Base-by-base conservation (phyloP, 352 stramenopile species). In the Phytophthora europaea region DNA sequence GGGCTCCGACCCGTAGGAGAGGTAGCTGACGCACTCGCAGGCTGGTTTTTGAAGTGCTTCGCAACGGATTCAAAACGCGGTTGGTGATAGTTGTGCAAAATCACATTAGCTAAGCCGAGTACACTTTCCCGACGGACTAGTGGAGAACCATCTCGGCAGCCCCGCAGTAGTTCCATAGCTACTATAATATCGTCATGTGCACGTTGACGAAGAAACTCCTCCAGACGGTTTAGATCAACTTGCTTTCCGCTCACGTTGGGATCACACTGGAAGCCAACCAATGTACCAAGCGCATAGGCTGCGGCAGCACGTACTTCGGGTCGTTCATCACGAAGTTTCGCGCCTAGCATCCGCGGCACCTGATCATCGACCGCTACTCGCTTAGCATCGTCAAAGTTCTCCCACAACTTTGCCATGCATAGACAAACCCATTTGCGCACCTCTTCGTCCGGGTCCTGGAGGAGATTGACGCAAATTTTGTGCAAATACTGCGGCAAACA, bases 371-470 rank as follows among this genome's bases (percentile, higher is more conserved):
- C 94, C 20, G 86, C 86, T 16, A 94, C 57, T 73, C 82, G 83
- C 76, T 99, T 98, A 13, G 84, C 90, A 63, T 92, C 79, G 50
- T 94, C 79, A 72, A 98, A 98, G 43, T 96, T 93, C 65, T 98
- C 98, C 74, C 89, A 96, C n/a, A 99, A 76, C 69, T 99, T 99
- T 16, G 89, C 97, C 12, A 99, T 67, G 67, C 96, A 99, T 23
- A 99, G 75, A 51, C 94, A 98, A 31, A 91, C 73, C 90, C 80
- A 97, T 62, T 85, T 96, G 56, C 80, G 89, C 53, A 94, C 90
- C 47, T 94, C 80, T 43, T 92, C 82, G 31, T 92, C 76, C 6
- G 79, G 51, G 67, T 95, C 90, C 15, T 70, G 61, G 26, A 95
- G 80, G 53, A 92, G 67, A 59, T 89, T 89, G 23, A 78, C 81